Conservation (phyloP, 805 yeast genomes). For the Candida qinlingensis region DNA sequence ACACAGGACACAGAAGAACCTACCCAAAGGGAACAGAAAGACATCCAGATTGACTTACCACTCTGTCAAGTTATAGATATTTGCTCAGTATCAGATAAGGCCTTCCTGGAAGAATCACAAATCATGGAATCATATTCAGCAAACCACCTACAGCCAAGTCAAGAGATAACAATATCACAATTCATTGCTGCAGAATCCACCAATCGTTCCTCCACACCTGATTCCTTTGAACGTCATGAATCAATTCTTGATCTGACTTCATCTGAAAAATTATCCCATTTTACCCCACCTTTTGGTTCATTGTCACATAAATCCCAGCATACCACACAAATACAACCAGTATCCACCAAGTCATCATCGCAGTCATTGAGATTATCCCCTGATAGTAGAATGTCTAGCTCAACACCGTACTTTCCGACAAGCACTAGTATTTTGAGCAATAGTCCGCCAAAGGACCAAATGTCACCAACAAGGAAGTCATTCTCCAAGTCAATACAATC, state of each 20-base stretch:
- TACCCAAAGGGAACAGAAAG: background rate
- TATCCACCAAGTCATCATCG: background rate
- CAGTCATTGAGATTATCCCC: background rate
- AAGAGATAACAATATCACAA: background rate
- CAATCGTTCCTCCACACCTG: constrained; percentile 9
- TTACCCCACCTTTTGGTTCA: background rate
- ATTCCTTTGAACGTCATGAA: constrained; percentile 22
- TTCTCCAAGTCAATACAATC: background rate
- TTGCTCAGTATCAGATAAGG: constrained; percentile 7
- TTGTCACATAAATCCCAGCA: background rate
- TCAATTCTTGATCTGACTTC: constrained; percentile 11
- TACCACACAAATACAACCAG: background rate
- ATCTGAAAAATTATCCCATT: constrained; percentile 6
- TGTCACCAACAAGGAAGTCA: too few species aligned
- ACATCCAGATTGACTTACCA: background rate
- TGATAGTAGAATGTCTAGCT: background rate
- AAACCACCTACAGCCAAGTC: background rate
- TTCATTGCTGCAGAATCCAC: too few species aligned
- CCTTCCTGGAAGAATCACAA: constrained; percentile 5
- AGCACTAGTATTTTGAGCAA: background rate
- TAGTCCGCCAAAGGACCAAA: background rate
- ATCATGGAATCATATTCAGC: constrained; percentile 5
- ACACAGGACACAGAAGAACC: background rate
- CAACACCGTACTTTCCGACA: background rate
- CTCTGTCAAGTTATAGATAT: background rate